phyloP scores from a whole-genome alignment of 495 filamentous ascomycete genomes.

The Penicillium ochrochloron region DNA sequence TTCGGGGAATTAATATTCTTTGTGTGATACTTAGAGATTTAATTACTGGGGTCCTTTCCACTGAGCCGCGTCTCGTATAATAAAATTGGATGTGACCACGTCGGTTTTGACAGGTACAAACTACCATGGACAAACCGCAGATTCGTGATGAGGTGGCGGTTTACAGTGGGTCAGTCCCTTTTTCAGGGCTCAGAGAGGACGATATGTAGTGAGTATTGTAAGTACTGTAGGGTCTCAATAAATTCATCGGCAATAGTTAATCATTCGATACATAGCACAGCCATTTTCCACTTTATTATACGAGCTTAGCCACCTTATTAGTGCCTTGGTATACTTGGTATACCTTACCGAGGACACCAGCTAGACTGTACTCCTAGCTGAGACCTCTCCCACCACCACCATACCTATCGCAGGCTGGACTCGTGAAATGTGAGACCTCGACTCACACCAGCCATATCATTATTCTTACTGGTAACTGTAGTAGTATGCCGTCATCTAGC shows the following conservation, averaged over 20 bases:
- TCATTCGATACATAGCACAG: not conserved
- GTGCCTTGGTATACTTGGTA: not conserved
- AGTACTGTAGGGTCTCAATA: not conserved
- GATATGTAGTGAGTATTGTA: too few relatives aligned
- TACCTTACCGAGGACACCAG: not conserved
- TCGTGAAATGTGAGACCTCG: constrained; percentile 9
- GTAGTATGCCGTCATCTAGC: not conserved
- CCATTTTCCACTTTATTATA: not conserved
- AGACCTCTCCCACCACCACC: constrained; percentile 2
- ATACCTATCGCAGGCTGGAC: not conserved
- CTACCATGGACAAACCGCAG: not conserved
- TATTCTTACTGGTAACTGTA: too few relatives aligned
- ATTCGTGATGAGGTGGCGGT: not conserved
- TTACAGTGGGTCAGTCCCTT: not conserved
- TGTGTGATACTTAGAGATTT: not conserved
- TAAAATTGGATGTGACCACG: not conserved
- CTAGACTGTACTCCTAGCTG: not conserved
- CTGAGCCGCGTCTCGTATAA: not conserved
- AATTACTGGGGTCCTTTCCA: not conserved
- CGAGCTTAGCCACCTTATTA: too few relatives aligned
- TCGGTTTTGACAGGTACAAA: not conserved
- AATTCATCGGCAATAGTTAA: not conserved
- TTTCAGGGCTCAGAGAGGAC: not conserved
- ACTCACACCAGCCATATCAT: constrained; percentile 5
- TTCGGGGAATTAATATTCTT: not conserved